Evolutionary conservation across 176 grass and related monocot genomes (phyloP), one percentile per base, ranked within the genome.

Genomic region (Carex myosuroides): DNA sequence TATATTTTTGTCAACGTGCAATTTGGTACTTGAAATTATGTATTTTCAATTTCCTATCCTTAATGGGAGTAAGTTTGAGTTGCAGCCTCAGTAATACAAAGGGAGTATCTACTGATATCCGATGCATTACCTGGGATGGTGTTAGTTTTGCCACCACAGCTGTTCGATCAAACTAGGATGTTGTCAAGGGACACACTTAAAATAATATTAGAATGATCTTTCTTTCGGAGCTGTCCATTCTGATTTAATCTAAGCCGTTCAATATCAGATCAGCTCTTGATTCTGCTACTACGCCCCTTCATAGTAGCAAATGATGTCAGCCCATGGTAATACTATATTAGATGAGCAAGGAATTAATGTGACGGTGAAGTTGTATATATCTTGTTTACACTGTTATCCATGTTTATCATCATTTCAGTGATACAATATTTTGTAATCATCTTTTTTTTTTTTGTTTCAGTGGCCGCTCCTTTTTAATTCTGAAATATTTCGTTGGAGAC

Each of bases 111-210:
- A 2, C n/a, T 54, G 71, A 22, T 75, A 44, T 29, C 5, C 22
- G 14, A 14, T 16, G 14, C 11, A 52, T 13, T 29, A 75, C 21
- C 26, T 53, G 70, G 70, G 7, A 67, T 33, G 41, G 21, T 46
- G 80, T 61, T 18, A 77, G 6, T 14, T 56, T 77, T 56, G 11
- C 26, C 48, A 57, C 22, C 3, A 52, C 6, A 78, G 24, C 6
- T 57, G 52, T 78, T 78, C 26, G 3, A 57, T 55, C 20, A 30
- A 78, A 78, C 48, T 57, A 57, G 73, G 73, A 78, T 78, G 73
- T 33, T 57, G 73, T 57, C 50, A 57, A 33, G 56, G 6, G 7
- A 57, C 50, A 78, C 14, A n/a, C 73, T 58, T 62, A 62, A 81
- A 81, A 64, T 80, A 80, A 80, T 81, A 22, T 48, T 24, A 24